Evolutionary conservation across 73 alveolate genomes (phyloP).

Genomic region (Tetrahymena malaccensis): DNA sequence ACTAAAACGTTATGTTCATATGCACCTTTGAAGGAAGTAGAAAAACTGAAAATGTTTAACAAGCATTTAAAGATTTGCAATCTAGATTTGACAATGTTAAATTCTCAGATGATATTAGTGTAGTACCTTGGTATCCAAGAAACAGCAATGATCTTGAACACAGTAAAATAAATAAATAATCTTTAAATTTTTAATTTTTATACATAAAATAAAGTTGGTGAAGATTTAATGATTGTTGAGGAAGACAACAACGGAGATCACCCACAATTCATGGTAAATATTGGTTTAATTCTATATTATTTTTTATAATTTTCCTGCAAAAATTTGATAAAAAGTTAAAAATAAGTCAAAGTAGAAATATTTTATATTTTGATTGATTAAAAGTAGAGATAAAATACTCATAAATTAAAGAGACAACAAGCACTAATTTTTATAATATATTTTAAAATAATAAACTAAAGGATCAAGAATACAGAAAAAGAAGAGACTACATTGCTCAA

Average conservation of each 20-base stretch:
- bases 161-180: neutral
- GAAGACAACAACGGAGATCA: slow-evolving; percentile 3
- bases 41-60: neutral
- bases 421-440: no score
- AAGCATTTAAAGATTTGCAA: neutral
- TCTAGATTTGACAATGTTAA: neutral
- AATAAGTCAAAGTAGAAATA: neutral
- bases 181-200: neutral
- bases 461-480: slow-evolving; percentile 27
- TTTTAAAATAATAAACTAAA: neutral
- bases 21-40: neutral
- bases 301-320: no score
- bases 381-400: neutral
- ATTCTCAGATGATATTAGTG: neutral
- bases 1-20: neutral
- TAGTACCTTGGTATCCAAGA: slow-evolving; percentile 33
- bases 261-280: slow-evolving; percentile 3
- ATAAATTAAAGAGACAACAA: no score
- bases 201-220: neutral
- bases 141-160: neutral
- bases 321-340: no score
- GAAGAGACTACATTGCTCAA: slow-evolving; percentile 42
- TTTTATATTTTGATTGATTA: no score
- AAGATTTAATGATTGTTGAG: neutral
- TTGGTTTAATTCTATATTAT: no score